Base-by-base conservation (phyloP, 768 basidiomycete genomes). In the Coprinopsis sp. region DNA sequence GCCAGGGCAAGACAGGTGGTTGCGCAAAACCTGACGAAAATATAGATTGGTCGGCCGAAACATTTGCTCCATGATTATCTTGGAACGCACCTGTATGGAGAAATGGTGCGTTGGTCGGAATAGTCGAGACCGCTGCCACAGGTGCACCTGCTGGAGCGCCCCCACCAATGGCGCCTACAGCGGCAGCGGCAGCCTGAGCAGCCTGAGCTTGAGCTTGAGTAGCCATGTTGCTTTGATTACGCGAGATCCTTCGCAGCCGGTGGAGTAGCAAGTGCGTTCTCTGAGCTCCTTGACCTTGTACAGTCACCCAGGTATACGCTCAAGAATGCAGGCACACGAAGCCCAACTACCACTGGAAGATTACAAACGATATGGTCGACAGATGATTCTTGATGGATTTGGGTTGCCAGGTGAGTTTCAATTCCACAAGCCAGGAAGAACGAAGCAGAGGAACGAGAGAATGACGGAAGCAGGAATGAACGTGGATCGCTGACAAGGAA, bases 351-450 rank as follows among this genome's bases (percentile, higher is more conserved):
- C 68, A 25, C 59, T 82, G 31, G 68, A 76, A 43, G 93, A 97
- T 55, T 97, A 95, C 63, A 70, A 73, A 56, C 77, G 94, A 47
- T 98, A 97, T 81, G 93, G 95, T 34, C 74, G 96, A 45, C 95
- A 99, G 61, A 95, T 99, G 93, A 91, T 97, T 47, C 67, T 96
- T 44, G 81, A 90, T 47, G 85, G 82, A 14, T 85, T 96, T 60
- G 94, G 94, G 7, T 72, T 97, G 2, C 73, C 79, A 66, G 94
- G 94, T 87, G 47, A 37, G 67, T 25, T 36, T 18, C 11, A 16
- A 28, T 19, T 34, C 5, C 16, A 39, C 24, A 28, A 6, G n/a
- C 13, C 12, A 7, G 40, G 22, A 28, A 18, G 22, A 10, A 5
- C 8, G 18, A 21, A 4, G 16, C 29, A 13, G 4, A 30, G 14